Percentiles rank a stretch among this genome's conserved stretches.
phyloP scores from a whole-genome alignment of 805 yeast genomes.

The Zygotorulaspora danielsina region DNA sequence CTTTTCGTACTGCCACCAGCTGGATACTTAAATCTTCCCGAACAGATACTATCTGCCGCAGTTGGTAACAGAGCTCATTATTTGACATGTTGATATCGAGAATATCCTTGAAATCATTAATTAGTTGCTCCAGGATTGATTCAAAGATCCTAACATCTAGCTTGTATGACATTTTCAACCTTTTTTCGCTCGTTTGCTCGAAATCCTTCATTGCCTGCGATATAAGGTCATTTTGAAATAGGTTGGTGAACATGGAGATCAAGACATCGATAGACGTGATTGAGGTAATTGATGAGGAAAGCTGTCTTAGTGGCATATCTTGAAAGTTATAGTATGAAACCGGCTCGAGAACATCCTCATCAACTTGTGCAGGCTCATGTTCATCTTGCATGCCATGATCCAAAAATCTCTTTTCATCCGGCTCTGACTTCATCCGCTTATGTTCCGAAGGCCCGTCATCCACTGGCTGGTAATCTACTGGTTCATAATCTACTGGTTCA shows the following conservation, averaged over 20 bases:
- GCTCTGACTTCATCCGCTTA: no score
- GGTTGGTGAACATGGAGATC: constrained; percentile 17
- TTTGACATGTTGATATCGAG: constrained; percentile 32
- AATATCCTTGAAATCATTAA: constrained; percentile 29
- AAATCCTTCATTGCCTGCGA: constrained; percentile 26
- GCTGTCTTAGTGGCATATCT: constrained; percentile 15
- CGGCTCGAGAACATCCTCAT: constrained; percentile 4
- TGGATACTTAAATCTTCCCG: constrained; percentile 18
- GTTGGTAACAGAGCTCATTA: constrained; percentile 28
- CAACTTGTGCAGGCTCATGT: not conserved
- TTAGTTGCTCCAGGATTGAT: constrained; percentile 17
- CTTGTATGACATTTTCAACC: constrained; percentile 23
- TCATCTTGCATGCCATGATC: not conserved
- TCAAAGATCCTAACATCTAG: constrained; percentile 29
- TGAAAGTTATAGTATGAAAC: constrained; percentile 17
- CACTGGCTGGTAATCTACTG: not conserved
- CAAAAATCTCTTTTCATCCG: not conserved
- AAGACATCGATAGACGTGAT: constrained; percentile 27
- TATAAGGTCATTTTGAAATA: constrained; percentile 25
- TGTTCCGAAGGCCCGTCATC: not conserved
- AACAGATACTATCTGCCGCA: constrained; percentile 17
- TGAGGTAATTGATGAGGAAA: constrained; percentile 27
- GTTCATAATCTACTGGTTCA: not conserved
- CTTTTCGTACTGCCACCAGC: constrained; percentile 17
- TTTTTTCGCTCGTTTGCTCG: constrained; percentile 12